Evolutionary conservation across 2,329 filamentous ascomycete genomes (phyloP), one percentile per base, ranked within the genome.

Genomic region (Aspergillus sp.): DNA sequence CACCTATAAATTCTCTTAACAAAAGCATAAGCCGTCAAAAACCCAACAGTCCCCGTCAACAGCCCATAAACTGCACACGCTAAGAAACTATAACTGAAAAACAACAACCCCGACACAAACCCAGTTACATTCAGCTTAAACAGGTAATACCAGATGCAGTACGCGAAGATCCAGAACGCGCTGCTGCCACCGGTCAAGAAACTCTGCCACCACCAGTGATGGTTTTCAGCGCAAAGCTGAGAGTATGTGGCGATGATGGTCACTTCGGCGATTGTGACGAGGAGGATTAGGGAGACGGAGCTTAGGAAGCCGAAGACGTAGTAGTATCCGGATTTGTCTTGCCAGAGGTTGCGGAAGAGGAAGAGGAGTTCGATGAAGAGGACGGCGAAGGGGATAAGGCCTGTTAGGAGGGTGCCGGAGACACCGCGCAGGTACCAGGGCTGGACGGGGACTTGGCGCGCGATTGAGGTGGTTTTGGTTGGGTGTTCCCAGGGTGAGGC

Each of bases 141-240:
- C 58, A 83, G 78, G 69, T 88, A 94, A 72, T 91, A 94, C 84
- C 87, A 95, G 44, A 84, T 73, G 65, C 86, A 88, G 71, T 93
- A 94, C 33, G 81, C 65, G 63, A 91, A 93, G 33, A 95, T 81
- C 88, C 88, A 95, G 51, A 88, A 67, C 5, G 85, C 81, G 57
- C 84, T 88, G 57, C 84, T 82, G 43, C 84, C 85, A 41, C 89
- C 89, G 7, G 90, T 80, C 43, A 88, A 70, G 72, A 95, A 93
- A 45, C 85, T 88, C 65, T 88, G 86, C 88, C 88, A 94, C 87
- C 87, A 93, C 89, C 89, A 95, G 65, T 88, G 80, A 69, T 93
- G 85, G 67, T 94, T 90, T 77, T 94, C 89, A 1, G 82, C 77
- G 70, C 88, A 91, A 15, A 95, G 80, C 69, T 88, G 85, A 43